A percentile compares a stretch with the other conserved stretches of the same genome.
These are phyloP conservation scores for Candida coleopterorum DNA, from an alignment of 805 yeast genomes.

Conservation along the genomic window DNA sequence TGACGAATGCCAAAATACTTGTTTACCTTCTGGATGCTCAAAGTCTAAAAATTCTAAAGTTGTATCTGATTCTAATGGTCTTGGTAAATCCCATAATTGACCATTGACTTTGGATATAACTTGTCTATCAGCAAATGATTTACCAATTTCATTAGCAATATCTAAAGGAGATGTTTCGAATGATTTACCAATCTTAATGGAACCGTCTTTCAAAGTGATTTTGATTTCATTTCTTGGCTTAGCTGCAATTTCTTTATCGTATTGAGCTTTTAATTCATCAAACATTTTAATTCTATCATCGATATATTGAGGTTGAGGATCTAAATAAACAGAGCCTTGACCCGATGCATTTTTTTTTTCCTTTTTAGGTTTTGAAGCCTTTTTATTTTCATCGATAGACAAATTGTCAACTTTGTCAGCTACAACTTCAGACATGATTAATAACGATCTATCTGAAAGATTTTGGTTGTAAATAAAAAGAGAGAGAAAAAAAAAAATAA, in stretches of 20 bases:
- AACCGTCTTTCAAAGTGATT: slow-evolving; percentile 84
- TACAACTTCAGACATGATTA: slow-evolving; percentile 7
- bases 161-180: slow-evolving; percentile 90
- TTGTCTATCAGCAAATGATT: slow-evolving; percentile 82
- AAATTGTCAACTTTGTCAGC: slow-evolving; percentile 37
- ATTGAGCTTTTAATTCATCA: slow-evolving; percentile 72
- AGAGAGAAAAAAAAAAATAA: slow-evolving; percentile 3
- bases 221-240: slow-evolving; percentile 57
- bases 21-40: slow-evolving; percentile 89
- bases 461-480: not conserved
- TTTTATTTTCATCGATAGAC: slow-evolving; percentile 5
- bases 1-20: slow-evolving; percentile 98
- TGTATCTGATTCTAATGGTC: slow-evolving; percentile 79
- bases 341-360: slow-evolving; percentile 32
- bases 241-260: slow-evolving; percentile 66
- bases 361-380: slow-evolving; percentile 13
- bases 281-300: slow-evolving; percentile 75
- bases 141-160: slow-evolving; percentile 79
- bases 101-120: slow-evolving; percentile 91
- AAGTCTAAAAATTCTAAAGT: slow-evolving; percentile 82
- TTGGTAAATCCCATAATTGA: slow-evolving; percentile 87
- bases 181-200: slow-evolving; percentile 68
- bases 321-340: slow-evolving; percentile 45
- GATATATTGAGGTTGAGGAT: slow-evolving; percentile 82
- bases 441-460: no score